Conservation (phyloP, 2,329 filamentous ascomycete species). For the Ophiosphaerella herpotricha region DNA sequence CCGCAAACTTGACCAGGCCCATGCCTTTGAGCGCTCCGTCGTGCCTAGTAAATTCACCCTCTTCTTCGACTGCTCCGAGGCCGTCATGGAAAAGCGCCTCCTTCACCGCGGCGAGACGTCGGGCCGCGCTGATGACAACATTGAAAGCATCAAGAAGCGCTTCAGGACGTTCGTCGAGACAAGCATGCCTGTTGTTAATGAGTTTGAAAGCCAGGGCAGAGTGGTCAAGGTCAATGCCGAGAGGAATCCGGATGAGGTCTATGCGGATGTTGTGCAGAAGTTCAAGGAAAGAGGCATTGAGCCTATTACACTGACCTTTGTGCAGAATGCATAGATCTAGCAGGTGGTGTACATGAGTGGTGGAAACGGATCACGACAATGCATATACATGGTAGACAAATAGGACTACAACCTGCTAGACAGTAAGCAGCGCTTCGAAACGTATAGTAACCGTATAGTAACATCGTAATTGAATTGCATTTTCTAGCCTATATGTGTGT, state of each 20-base stretch:
- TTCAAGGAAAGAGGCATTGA: slow-evolving; percentile 42
- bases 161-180: slow-evolving; percentile 94
- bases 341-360: too few relatives aligned
- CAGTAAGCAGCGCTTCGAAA: neutral
- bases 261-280: slow-evolving; percentile 54
- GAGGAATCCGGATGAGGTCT: slow-evolving; percentile 67
- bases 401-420: neutral
- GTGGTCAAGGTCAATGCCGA: slow-evolving; percentile 82
- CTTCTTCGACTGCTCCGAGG: slow-evolving; percentile 93
- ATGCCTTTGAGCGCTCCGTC: slow-evolving; percentile 89
- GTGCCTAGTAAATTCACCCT: slow-evolving; percentile 83
- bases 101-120: slow-evolving; percentile 91
- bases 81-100: slow-evolving; percentile 81
- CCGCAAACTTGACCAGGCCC: slow-evolving; percentile 93
- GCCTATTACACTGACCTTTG: slow-evolving; percentile 37
- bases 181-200: slow-evolving; percentile 94
- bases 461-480: slow-evolving; percentile 30
- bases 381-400: too few relatives aligned
- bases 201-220: slow-evolving; percentile 75
- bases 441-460: neutral
- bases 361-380: too few relatives aligned
- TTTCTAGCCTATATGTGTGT: slow-evolving; percentile 30
- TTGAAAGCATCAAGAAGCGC: slow-evolving; percentile 92
- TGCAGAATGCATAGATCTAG: slow-evolving; percentile 22
- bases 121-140: slow-evolving; percentile 90